phyloP scores from a whole-genome alignment of 106 monocot species.

The Gastrodia elata region DNA sequence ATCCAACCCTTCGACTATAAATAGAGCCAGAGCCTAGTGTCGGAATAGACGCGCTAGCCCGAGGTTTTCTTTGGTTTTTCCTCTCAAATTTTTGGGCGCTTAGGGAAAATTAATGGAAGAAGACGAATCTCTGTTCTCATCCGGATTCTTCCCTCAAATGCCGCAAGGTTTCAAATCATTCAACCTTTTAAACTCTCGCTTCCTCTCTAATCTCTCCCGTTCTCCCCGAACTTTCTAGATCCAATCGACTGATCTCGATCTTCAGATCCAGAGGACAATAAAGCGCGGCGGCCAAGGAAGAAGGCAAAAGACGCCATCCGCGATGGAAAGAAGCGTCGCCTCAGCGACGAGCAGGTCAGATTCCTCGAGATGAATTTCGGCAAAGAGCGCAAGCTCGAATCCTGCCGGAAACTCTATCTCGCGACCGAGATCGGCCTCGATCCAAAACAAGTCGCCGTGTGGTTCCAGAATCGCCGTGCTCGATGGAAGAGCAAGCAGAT shows the following conservation, averaged over 20 bases:
- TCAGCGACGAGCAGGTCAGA: constrained; percentile 49
- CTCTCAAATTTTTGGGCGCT: background rate
- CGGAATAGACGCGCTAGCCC: no score
- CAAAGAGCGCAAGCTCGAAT: constrained; percentile 58
- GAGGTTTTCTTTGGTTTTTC: no score
- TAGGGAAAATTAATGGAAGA: constrained; percentile 6
- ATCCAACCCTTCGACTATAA: no score
- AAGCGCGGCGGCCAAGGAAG: constrained; percentile 22
- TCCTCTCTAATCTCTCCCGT: background rate
- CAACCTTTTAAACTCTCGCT: background rate
- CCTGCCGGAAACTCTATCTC: constrained; percentile 41
- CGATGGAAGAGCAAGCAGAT: constrained; percentile 70
- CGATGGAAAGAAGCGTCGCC: constrained; percentile 42
- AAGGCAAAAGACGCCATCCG: constrained; percentile 14
- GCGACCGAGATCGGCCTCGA: constrained; percentile 56
- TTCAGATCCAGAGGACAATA: constrained; percentile 15
- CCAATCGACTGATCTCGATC: background rate
- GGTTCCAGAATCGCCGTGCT: constrained; percentile 70
- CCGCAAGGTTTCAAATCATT: constrained; percentile 6
- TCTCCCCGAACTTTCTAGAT: background rate
- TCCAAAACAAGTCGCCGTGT: constrained; percentile 70
- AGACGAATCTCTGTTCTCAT: background rate
- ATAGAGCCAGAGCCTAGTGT: no score
- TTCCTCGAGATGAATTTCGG: constrained; percentile 59
- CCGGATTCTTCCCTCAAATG: background rate